Conservation (phyloP, 129 eudicot genomes). For the Erigeron canadensis region DNA sequence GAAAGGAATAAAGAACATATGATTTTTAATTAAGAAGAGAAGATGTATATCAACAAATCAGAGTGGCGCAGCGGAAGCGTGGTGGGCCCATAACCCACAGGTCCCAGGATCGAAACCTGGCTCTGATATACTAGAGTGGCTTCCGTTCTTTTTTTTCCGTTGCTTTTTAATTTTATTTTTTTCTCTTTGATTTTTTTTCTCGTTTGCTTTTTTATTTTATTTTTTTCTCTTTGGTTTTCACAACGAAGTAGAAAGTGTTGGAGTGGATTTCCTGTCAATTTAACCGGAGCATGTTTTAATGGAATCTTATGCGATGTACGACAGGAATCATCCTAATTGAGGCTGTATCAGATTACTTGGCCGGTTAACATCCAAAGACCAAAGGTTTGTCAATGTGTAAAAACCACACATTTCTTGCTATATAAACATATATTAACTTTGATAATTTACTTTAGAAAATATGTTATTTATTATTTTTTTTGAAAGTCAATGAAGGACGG, state of each 20-base stretch:
- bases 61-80: slow-evolving; percentile 77
- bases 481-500: slow-evolving; percentile 46
- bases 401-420: background rate
- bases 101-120: slow-evolving; percentile 47
- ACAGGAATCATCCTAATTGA: background rate
- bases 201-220: no score
- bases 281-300: no score
- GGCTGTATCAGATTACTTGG: no score
- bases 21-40: no score
- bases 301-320: no score
- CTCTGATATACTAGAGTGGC: slow-evolving; percentile 51
- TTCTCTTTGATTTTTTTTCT: no score
- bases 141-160: slow-evolving; percentile 13
- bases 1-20: no score
- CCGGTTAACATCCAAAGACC: no score
- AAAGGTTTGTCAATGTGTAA: background rate
- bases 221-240: no score
- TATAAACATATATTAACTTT: background rate
- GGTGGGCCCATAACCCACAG: slow-evolving; percentile 44
- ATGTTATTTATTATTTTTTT: no score
- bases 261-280: no score
- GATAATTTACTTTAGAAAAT: background rate
- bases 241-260: no score
- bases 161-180: background rate
- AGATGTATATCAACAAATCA: slow-evolving; percentile 36